Evolutionary conservation across 2,329 filamentous ascomycete genomes (phyloP).

Genomic region (Colletotrichum truncatum): DNA sequence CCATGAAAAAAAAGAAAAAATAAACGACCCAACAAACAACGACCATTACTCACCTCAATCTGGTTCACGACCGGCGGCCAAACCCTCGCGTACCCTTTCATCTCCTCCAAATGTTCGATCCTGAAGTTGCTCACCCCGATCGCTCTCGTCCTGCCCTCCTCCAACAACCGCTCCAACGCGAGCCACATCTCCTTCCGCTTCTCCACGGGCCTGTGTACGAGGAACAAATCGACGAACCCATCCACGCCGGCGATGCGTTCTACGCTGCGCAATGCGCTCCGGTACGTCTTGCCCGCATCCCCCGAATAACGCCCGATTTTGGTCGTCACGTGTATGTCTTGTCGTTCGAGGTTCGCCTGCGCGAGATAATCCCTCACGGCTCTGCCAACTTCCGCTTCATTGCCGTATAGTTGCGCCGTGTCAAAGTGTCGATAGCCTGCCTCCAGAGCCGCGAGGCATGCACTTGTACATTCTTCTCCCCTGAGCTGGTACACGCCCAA

Average conservation of each 20-base stretch:
- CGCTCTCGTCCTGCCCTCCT: conserved; percentile 67
- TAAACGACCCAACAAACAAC: conserved; percentile 32
- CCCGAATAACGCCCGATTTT: conserved; percentile 69
- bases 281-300: conserved; percentile 66
- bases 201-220: conserved; percentile 72
- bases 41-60: conserved; percentile 65
- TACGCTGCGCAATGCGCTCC: conserved; percentile 68
- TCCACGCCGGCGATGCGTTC: conserved; percentile 63
- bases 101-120: conserved; percentile 72
- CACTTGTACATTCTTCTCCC: conserved; percentile 61
- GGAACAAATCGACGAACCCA: conserved; percentile 76
- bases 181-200: conserved; percentile 71
- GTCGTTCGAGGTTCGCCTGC: conserved; percentile 39
- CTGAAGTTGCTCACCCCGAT: conserved; percentile 82
- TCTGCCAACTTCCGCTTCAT: conserved; percentile 73
- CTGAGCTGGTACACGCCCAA: conserved; percentile 76
- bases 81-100: conserved; percentile 70
- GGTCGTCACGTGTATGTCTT: conserved; percentile 74
- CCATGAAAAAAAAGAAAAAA: no score
- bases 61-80: conserved; percentile 81
- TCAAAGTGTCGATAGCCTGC: conserved; percentile 72
- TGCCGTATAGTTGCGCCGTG: conserved; percentile 71
- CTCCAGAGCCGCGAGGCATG: conserved; percentile 66
- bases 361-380: conserved; percentile 60
- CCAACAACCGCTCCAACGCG: conserved; percentile 69